A percentile compares a stretch with the other conserved stretches of the same genome.
These are phyloP conservation scores for Trametopsis cervina DNA, from an alignment of 768 basidiomycete genomes.

Conservation along the genomic window DNA sequence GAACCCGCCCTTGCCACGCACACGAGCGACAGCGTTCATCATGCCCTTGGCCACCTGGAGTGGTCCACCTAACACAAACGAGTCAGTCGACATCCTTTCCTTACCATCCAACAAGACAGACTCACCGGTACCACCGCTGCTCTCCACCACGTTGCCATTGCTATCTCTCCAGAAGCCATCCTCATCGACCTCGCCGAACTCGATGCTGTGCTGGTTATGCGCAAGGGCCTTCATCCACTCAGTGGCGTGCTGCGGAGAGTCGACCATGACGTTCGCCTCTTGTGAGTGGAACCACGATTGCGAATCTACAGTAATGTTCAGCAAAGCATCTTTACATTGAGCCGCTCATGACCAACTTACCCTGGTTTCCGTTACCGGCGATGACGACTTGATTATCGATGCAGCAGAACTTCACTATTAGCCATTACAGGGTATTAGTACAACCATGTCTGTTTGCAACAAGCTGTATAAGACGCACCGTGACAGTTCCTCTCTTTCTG, in stretches of 20 bases:
- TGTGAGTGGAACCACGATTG: constrained; percentile 71
- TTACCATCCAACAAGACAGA: not conserved
- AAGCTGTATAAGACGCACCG: constrained; percentile 25
- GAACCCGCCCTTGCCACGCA: constrained; percentile 24
- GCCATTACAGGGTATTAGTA: not conserved
- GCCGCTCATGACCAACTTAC: constrained; percentile 18
- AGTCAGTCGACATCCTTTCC: too few relatives aligned
- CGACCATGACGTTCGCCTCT: constrained; percentile 57
- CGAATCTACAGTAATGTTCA: constrained; percentile 31
- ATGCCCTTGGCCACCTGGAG: constrained; percentile 22
- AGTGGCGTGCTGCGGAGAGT: constrained; percentile 35
- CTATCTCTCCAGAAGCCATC: constrained; percentile 43
- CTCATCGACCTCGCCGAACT: constrained; percentile 31
- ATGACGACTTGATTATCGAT: constrained; percentile 62
- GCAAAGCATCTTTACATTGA: constrained; percentile 4
- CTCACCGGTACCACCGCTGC: constrained; percentile 10
- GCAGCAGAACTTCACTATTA: constrained; percentile 53
- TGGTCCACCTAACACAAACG: constrained; percentile 11
- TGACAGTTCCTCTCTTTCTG: constrained; percentile 68
- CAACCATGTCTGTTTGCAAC: not conserved
- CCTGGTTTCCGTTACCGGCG: constrained; percentile 66
- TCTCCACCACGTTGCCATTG: constrained; percentile 24
- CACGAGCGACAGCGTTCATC: constrained; percentile 21
- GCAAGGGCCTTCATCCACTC: constrained; percentile 39
- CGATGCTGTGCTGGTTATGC: constrained; percentile 39